These are phyloP conservation scores for Huntiella savannae DNA, from an alignment of 2,329 filamentous ascomycete genomes.

Conservation along the genomic window DNA sequence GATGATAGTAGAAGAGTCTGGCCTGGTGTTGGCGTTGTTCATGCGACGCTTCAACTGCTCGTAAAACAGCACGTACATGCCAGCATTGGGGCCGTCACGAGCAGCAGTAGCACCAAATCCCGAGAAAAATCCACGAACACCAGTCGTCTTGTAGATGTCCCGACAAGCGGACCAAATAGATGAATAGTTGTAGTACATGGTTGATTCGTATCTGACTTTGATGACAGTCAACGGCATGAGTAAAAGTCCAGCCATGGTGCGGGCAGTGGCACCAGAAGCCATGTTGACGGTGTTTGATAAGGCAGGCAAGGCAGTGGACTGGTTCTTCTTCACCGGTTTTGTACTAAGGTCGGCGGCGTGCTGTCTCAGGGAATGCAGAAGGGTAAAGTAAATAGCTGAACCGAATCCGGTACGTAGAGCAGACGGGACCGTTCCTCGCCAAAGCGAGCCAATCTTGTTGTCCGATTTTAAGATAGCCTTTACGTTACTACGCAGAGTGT, in stretches of 20 bases:
- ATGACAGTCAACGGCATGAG: conserved; percentile 94
- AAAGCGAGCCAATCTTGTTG: conserved; percentile 47
- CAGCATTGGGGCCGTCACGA: conserved; percentile 89
- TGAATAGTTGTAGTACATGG: conserved; percentile 58
- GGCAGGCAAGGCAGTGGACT: conserved; percentile 58
- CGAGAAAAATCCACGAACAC: conserved; percentile 70
- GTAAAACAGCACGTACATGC: conserved; percentile 85
- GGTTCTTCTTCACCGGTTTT: conserved; percentile 11
- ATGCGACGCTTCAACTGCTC: conserved; percentile 60
- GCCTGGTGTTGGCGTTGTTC: conserved; percentile 14
- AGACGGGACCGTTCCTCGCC: conserved; percentile 83
- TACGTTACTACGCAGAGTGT: conserved; percentile 49
- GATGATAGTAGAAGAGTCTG: conserved; percentile 7
- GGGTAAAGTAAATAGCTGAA: conserved; percentile 83
- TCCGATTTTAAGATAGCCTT: conserved; percentile 38
- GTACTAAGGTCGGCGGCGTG: conserved; percentile 7
- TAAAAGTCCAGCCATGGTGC: conserved; percentile 71
- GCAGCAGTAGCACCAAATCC: conserved; percentile 89
- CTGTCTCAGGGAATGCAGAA: conserved; percentile 59
- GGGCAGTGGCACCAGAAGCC: conserved; percentile 62
- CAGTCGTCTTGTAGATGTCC: conserved; percentile 57
- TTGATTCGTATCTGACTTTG: conserved; percentile 90
- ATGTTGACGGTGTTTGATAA: conserved; percentile 74
- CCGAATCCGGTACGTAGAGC: conserved; percentile 87
- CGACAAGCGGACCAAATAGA: conserved; percentile 52